phyloP scores from a whole-genome alignment of 352 stramenopile genomes.

The Globisporangium uncinulatum region DNA sequence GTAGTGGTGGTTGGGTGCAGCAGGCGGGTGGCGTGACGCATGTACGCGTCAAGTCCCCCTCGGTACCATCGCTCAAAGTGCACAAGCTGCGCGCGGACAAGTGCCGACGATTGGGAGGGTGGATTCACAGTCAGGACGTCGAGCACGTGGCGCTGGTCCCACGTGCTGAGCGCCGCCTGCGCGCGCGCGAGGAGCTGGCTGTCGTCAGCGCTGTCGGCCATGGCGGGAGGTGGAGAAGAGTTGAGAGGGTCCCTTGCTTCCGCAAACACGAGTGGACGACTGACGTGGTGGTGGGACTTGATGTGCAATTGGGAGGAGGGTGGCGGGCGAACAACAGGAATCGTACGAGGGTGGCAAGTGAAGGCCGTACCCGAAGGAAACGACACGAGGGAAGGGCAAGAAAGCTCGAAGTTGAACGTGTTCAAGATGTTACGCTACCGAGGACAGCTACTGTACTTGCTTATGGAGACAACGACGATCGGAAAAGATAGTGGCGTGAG shows the following conservation, averaged over 20 bases:
- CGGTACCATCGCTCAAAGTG: slow-evolving; percentile 68
- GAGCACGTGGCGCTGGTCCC: slow-evolving; percentile 42
- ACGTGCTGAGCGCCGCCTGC: slow-evolving; percentile 23
- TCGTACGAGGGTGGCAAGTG: too few species aligned
- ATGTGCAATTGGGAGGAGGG: too few species aligned
- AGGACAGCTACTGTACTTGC: not conserved
- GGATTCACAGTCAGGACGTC: slow-evolving; percentile 10
- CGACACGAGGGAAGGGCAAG: too few species aligned
- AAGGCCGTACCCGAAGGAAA: too few species aligned
- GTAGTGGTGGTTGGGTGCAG: slow-evolving; percentile 8
- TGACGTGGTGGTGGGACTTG: not conserved
- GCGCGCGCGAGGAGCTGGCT: slow-evolving; percentile 13
- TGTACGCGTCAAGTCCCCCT: slow-evolving; percentile 48
- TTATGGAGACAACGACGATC: not conserved
- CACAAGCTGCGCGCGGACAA: slow-evolving; percentile 36
- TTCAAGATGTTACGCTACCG: not conserved
- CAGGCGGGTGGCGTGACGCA: slow-evolving; percentile 40
- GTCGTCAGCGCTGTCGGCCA: not conserved
- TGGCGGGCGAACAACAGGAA: too few species aligned
- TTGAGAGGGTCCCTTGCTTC: not conserved
- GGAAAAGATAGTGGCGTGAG: slow-evolving; percentile 17
- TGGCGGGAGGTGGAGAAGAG: not conserved
- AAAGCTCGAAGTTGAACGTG: too few species aligned
- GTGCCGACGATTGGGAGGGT: slow-evolving; percentile 1
- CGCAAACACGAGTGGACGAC: not conserved